A percentile compares a stretch with the other conserved stretches of the same genome.
phyloP scores from a whole-genome alignment of 345 rosid genomes.

The Syzygium jambos region DNA sequence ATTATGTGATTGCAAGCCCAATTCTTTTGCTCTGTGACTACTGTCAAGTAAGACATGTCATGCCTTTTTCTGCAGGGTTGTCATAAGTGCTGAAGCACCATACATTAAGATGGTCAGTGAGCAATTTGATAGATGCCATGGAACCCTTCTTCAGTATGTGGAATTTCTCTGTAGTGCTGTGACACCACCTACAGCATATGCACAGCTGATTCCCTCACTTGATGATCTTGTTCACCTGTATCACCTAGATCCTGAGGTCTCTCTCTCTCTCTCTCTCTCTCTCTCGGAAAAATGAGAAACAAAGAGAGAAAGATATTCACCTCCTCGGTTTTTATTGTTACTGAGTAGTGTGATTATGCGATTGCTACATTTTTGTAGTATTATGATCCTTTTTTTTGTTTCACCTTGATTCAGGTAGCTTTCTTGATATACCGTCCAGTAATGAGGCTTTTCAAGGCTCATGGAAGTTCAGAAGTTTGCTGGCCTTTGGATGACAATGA shows the following conservation, averaged over 20 bases:
- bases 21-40: not conserved
- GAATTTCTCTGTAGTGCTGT: slow-evolving; percentile 88
- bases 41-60: not conserved
- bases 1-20: not conserved
- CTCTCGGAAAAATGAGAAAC: not conserved
- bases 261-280: slow-evolving; percentile 11
- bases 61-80: slow-evolving; percentile 53
- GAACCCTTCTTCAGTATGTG: slow-evolving; percentile 96
- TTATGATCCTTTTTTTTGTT: not conserved
- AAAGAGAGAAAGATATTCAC: not conserved
- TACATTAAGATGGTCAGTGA: slow-evolving; percentile 99
- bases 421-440: slow-evolving; percentile 94
- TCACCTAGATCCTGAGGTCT: slow-evolving; percentile 97
- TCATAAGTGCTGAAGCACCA: slow-evolving; percentile 88
- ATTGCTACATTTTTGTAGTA: not conserved
- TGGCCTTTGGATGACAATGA: slow-evolving; percentile 83
- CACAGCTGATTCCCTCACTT: slow-evolving; percentile 79
- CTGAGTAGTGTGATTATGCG: not conserved
- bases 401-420: slow-evolving; percentile 49
- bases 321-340: not conserved
- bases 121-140: slow-evolving; percentile 98
- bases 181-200: slow-evolving; percentile 66
- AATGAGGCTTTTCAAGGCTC: slow-evolving; percentile 91
- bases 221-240: slow-evolving; percentile 77
- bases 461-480: slow-evolving; percentile 49